Base-by-base conservation (phyloP, 345 rosid genomes). In the Rhizophora apiculata region DNA sequence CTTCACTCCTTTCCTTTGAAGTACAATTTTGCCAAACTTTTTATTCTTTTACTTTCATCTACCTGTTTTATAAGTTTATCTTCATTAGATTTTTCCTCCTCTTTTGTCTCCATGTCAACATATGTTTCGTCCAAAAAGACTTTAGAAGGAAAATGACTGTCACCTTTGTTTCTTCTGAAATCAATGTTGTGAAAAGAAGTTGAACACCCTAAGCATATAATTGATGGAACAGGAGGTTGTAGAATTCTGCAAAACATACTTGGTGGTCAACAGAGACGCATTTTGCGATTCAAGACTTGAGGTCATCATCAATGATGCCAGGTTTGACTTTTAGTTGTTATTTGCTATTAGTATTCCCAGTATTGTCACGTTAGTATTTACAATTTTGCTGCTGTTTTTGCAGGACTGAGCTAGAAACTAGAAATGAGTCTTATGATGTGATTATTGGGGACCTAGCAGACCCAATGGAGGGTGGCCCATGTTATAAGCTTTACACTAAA, bases 391-490 rank as follows among this genome's bases (percentile, higher is more conserved):
- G 3, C 48, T 39, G 16, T 39, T 10, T 39, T 37, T 34, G 16
- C 81, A 86, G 89, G 74, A 74, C 75, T 54, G 92, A 85, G 70
- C 79, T 87, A 60, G 87, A 83, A 63, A 85, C 31, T 48, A 78
- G 79, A 43, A 68, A 70, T 36, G 85, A 79, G 48, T 21, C 63
- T 34, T 85, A 73, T 20, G 89, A 87, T 81, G 85, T 87, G 70
- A 85, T 87, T 62, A 68, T 87, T 11, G 92, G 89, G 21, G 92
- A 87, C 77, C 74, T 87, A 31, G 92, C 92, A 7, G 92, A 87
- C 75, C 92, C 92, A 16, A 79, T 87, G 2, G 92, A 85, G 56
- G 92, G 88, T 65, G 92, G 92, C 24, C 92, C 92, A 6, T 85
- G 92, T 26, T 85, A 85, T 52, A 77, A 85, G 54, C 89, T 87